Evolutionary conservation across 2,329 filamentous ascomycete species (phyloP), one percentile per base, ranked within the genome.

Genomic region (Aspergillus quadrilineatus): DNA sequence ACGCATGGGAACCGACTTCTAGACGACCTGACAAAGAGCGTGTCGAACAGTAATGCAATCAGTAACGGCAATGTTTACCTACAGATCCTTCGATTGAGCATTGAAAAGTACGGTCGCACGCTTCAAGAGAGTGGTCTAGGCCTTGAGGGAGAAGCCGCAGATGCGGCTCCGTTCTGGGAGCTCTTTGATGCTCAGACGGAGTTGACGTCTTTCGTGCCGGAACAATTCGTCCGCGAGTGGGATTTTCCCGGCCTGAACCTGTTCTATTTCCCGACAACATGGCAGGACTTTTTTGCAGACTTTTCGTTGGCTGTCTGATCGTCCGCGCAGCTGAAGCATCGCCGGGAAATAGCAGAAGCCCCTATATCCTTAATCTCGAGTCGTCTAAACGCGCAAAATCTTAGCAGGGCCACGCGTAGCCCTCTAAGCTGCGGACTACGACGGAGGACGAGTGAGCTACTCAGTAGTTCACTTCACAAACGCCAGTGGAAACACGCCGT

Each of bases 211-310:
- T 84, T 83, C 67, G 75, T 81, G 0, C 81, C 81, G 0, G 78
- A 79, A 59, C 79, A 84, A 55, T 84, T 84, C 58, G 75, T 82
- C 0, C 79, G 82, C n/a, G 81, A 83, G 56, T 84, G 80, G 81
- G 80, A 82, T 57, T 84, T 84, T 58, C 81, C 81, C 0, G 81
- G 80, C 0, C 63, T 84, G 36, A 82, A 79, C 71, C 53, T 84
- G 42, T 78, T 79, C 62, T 79, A 80, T 63, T 74, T 79, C 42
- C 77, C 78, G 0, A 70, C 75, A 9, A 73, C 73, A 5, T 79
- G 77, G 74, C 77, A 80, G 53, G 75, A 78, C 58, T 69, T 79
- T 57, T 80, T 81, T 56, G 73, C 76, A 3, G 75, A 80, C 55
- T 75, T 79, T 53, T 67, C 72, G 14, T 54, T 72, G 46, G 60